Conservation (phyloP, 257 asterid genomes). For the Datura wrightii region DNA sequence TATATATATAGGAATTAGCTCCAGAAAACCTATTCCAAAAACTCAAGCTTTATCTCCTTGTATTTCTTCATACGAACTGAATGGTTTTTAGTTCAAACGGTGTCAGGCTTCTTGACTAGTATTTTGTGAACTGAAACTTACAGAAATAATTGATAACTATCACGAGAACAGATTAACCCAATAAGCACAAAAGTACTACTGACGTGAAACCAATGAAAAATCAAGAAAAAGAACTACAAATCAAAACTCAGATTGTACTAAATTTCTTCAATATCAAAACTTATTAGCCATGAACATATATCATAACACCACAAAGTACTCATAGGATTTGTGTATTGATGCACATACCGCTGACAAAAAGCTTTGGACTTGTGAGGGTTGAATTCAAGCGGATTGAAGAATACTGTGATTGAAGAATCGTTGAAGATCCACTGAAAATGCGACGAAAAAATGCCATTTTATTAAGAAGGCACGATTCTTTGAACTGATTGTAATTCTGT, state of each 20-base stretch:
- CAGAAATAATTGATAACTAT: not conserved
- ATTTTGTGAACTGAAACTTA: not conserved
- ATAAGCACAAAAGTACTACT: not conserved
- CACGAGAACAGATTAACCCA: not conserved
- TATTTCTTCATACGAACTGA: not conserved
- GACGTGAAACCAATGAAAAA: not conserved
- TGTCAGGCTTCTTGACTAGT: not conserved
- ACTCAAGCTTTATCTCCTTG: not conserved
- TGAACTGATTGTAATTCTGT: not conserved
- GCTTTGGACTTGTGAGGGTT: conserved; percentile 84
- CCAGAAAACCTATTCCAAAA: not conserved
- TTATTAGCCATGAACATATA: not conserved
- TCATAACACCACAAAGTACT: not conserved
- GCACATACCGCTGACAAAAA: conserved; percentile 78
- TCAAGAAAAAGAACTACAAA: not conserved
- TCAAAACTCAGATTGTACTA: no score
- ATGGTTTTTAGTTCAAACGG: no score
- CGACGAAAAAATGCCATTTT: conserved; percentile 74
- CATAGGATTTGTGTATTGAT: not conserved
- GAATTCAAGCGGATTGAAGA: conserved; percentile 69
- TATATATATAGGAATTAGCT: not conserved
- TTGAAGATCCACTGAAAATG: conserved; percentile 47
- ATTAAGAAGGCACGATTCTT: not conserved
- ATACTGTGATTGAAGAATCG: conserved; percentile 51
- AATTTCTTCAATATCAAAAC: not conserved